These are phyloP conservation scores for Erysimum cheiranthoides DNA, from an alignment of 345 rosid genomes.

Conservation along the genomic window DNA sequence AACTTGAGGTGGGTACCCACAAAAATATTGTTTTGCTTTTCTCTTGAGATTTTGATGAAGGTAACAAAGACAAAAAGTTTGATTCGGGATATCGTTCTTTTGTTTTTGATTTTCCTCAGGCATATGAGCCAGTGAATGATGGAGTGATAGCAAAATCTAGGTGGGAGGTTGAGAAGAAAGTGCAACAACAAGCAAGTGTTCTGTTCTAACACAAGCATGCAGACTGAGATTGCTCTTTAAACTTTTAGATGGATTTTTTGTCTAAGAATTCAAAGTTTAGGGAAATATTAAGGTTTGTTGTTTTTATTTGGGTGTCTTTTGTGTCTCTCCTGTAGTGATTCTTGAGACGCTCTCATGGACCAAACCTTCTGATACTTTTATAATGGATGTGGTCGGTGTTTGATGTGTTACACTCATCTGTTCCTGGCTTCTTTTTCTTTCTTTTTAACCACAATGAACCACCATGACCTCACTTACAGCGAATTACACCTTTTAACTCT, in stretches of 20 bases:
- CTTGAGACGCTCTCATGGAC: background rate
- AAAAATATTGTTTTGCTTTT: slow-evolving; percentile 13
- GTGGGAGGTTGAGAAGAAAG: slow-evolving; percentile 73
- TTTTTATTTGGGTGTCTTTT: background rate
- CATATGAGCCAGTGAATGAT: slow-evolving; percentile 83
- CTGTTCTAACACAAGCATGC: slow-evolving; percentile 52
- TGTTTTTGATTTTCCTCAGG: slow-evolving; percentile 51
- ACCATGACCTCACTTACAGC: no score
- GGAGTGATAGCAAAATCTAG: slow-evolving; percentile 75
- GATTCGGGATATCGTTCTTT: background rate
- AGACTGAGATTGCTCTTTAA: slow-evolving; percentile 64
- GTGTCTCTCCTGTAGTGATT: background rate
- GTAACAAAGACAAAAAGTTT: slow-evolving; percentile 21
- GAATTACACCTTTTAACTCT: no score
- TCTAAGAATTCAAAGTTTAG: background rate
- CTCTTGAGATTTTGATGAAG: slow-evolving; percentile 27
- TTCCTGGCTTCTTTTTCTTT: no score
- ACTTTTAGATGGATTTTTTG: slow-evolving; percentile 8
- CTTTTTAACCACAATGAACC: no score
- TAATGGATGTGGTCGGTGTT: background rate
- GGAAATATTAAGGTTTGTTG: slow-evolving; percentile 9
- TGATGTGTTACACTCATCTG: background rate
- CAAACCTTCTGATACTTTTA: background rate
- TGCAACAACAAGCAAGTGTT: slow-evolving; percentile 47
- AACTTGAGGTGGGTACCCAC: slow-evolving; percentile 78